Evolutionary conservation across 257 asterid species (phyloP).

Genomic region (Parsonsia alboflavescens): DNA sequence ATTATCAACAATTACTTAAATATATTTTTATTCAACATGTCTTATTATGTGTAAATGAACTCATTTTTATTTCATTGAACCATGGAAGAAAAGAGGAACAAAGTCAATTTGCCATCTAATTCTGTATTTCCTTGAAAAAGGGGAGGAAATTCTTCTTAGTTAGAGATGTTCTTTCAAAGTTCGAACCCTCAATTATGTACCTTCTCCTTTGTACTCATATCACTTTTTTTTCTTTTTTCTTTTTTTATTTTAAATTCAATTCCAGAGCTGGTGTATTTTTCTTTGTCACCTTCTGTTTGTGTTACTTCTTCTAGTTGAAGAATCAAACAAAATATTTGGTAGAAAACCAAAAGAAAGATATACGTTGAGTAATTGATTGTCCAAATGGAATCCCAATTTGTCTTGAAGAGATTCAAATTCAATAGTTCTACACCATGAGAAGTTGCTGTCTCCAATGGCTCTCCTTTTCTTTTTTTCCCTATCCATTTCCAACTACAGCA

Average conservation of each 20-base stretch:
- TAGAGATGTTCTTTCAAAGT: constrained; percentile 1
- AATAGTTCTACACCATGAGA: background rate
- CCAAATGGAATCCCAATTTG: background rate
- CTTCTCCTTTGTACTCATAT: constrained; percentile 68
- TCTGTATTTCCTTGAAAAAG: constrained; percentile 5
- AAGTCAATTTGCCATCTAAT: background rate
- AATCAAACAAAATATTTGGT: constrained; percentile 44
- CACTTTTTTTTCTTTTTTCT: constrained; percentile 17
- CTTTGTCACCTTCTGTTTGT: constrained; percentile 43
- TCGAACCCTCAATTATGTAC: constrained; percentile 51
- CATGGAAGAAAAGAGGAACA: background rate
- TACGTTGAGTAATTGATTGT: background rate
- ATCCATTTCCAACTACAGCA: background rate
- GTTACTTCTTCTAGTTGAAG: constrained; percentile 28
- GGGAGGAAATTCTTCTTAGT: constrained; percentile 12
- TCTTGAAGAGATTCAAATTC: background rate
- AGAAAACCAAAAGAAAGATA: background rate
- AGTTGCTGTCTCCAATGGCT: background rate
- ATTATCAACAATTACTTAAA: too few species aligned
- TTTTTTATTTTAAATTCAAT: constrained; percentile 10
- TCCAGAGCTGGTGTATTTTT: constrained; percentile 33
- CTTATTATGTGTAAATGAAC: too few species aligned
- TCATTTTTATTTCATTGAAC: background rate
- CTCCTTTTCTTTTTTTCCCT: too few species aligned
- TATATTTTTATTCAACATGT: too few species aligned